Evolutionary conservation across 2,329 filamentous ascomycete genomes (phyloP).

Genomic region (Byssothecium circinans): DNA sequence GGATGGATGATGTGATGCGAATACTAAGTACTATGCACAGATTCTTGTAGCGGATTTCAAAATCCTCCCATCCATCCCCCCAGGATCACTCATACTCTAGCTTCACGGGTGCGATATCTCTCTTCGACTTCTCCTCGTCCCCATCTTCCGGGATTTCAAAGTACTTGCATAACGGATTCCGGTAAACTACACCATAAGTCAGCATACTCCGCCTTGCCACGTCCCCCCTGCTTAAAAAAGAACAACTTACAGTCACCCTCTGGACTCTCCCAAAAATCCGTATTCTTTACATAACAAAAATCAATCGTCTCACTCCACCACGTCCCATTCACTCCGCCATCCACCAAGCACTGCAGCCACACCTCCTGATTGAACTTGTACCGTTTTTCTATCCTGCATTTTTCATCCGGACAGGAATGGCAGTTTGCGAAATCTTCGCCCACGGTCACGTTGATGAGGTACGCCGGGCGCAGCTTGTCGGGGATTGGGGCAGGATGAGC

Average conservation of each 20-base stretch:
- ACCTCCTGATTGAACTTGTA: conserved; percentile 31
- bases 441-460: conserved; percentile 34
- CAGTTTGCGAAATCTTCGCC: conserved; percentile 33
- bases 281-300: conserved; percentile 32
- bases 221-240: too few relatives aligned
- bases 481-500: conserved; percentile 6
- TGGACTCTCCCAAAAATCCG: conserved; percentile 31
- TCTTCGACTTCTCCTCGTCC: neutral
- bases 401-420: conserved; percentile 19
- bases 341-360: conserved; percentile 27
- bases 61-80: too few relatives aligned
- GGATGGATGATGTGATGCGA: too few relatives aligned
- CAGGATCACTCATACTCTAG: neutral
- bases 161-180: conserved; percentile 23
- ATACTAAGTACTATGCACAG: neutral
- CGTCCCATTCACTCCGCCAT: conserved; percentile 16
- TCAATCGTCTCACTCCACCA: conserved; percentile 34
- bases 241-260: conserved; percentile 28
- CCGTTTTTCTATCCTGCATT: conserved; percentile 13
- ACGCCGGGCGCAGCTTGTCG: conserved; percentile 11
- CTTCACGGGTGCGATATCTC: neutral
- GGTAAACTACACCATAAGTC: conserved; percentile 16
- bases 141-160: conserved; percentile 16
- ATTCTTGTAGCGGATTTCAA: too few relatives aligned
- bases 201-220: too few relatives aligned